Evolutionary conservation across 2,329 filamentous ascomycete genomes (phyloP).

Genomic region (Coniochaeta sp.): DNA sequence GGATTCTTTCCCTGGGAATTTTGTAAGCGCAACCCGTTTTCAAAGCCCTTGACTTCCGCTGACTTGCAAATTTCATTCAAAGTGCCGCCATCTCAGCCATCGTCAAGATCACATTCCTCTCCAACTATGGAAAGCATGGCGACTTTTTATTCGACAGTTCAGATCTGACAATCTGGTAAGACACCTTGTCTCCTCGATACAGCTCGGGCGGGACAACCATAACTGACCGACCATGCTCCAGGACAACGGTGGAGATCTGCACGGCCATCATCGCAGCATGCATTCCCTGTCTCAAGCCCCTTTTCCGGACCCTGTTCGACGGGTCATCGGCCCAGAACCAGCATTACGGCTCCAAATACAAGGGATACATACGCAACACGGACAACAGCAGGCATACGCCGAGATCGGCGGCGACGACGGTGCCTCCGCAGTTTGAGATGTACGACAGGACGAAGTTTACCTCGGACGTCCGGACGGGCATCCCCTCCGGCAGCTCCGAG

Average conservation of each 20-base stretch:
- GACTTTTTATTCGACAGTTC: constrained; percentile 20
- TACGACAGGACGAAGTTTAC: constrained; percentile 5
- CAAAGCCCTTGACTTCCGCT: not conserved
- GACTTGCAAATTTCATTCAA: not conserved
- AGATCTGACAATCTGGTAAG: constrained; percentile 20
- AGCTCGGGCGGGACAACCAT: too few species aligned
- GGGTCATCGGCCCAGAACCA: constrained; percentile 23
- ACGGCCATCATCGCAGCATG: constrained; percentile 20
- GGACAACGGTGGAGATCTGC: constrained; percentile 20
- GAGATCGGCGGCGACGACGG: not conserved
- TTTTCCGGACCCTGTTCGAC: constrained; percentile 15
- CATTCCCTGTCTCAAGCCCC: constrained; percentile 15
- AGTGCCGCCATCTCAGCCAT: constrained; percentile 16
- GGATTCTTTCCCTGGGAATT: constrained; percentile 17
- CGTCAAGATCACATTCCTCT: constrained; percentile 18
- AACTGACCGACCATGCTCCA: not conserved
- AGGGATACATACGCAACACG: constrained; percentile 7
- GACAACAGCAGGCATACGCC: constrained; percentile 2
- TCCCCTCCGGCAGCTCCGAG: constrained; percentile 7
- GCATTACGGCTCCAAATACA: constrained; percentile 10
- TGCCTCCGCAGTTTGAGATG: constrained; percentile 8
- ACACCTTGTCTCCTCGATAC: not conserved
- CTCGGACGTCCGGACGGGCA: constrained; percentile 3
- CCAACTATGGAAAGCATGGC: constrained; percentile 15
- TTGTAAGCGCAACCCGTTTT: constrained; percentile 6